These are phyloP conservation scores for Chlamydomonas schloesseri DNA, from an alignment of 139 green algal species.

Conservation along the genomic window DNA sequence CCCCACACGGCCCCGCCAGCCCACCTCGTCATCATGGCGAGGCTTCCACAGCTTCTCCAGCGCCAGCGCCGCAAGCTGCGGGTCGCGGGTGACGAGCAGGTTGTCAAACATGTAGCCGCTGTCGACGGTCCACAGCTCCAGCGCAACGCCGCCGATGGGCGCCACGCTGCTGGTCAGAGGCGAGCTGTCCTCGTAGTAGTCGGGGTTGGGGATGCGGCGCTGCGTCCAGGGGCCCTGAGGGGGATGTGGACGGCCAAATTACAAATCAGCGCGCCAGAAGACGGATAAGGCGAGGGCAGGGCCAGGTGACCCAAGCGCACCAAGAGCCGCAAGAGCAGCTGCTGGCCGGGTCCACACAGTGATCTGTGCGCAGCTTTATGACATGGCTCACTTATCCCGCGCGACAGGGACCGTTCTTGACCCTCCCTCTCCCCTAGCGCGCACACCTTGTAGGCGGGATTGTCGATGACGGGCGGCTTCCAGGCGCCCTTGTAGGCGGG, in stretches of 20 bases:
- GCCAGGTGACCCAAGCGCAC: too few relatives aligned
- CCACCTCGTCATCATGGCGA: slow-evolving; percentile 18
- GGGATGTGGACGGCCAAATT: not conserved
- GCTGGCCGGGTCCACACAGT: too few relatives aligned
- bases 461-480: slow-evolving; percentile 85
- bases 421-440: too few relatives aligned
- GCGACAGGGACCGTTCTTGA: too few relatives aligned
- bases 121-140: slow-evolving; percentile 43
- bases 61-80: not conserved
- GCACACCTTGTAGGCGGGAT: slow-evolving; percentile 92
- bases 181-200: slow-evolving; percentile 18
- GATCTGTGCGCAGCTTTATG: too few relatives aligned
- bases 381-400: too few relatives aligned
- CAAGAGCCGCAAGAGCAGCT: too few relatives aligned
- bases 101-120: slow-evolving; percentile 37
- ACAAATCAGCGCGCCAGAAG: not conserved
- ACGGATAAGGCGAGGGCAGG: not conserved
- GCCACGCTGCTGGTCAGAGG: slow-evolving; percentile 3
- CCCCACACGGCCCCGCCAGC: too few relatives aligned
- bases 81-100: slow-evolving; percentile 28
- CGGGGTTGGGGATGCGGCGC: slow-evolving; percentile 30
- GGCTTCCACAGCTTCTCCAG: slow-evolving; percentile 16
- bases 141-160: slow-evolving; percentile 7
- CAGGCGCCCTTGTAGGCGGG: slow-evolving; percentile 94
- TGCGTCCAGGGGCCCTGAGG: slow-evolving; percentile 31